phyloP scores from a whole-genome alignment of 495 filamentous ascomycete species.

The Penicillium coffeae region DNA sequence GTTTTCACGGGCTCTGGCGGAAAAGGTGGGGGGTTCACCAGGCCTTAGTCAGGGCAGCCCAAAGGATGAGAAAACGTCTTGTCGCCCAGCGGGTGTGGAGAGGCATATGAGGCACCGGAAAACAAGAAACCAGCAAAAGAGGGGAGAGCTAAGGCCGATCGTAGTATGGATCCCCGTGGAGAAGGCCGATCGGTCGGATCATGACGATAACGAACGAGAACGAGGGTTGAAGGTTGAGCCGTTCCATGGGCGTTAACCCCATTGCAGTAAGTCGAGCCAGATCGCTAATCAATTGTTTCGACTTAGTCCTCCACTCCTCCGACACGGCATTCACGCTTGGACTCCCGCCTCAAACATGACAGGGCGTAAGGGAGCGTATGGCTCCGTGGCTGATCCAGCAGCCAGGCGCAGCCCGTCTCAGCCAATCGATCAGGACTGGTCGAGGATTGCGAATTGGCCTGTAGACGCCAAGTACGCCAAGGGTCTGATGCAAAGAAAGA shows the following conservation, averaged over 20 bases:
- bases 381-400: no score
- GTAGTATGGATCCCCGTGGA: conserved; percentile 23
- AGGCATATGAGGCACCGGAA: conserved; percentile 16
- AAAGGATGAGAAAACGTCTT: conserved; percentile 7
- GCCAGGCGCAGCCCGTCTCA: no score
- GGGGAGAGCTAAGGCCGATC: conserved; percentile 26
- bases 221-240: conserved; percentile 2
- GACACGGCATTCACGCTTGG: no score
- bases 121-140: conserved; percentile 16
- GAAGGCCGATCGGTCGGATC: conserved; percentile 17
- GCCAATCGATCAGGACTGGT: no score
- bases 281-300: no score
- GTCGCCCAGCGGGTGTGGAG: conserved; percentile 12
- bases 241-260: conserved; percentile 2
- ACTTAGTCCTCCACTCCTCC: no score
- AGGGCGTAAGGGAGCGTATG: no score
- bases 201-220: conserved; percentile 12
- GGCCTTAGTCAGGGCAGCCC: conserved; percentile 26
- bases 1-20: conserved; percentile 29
- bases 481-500: no score
- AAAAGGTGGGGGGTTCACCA: conserved; percentile 24
- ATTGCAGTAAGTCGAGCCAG: background rate
- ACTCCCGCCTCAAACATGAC: no score
- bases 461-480: no score
- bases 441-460: no score